Conservation (phyloP, 1,139 yeast genomes). For the Yamadazyma jaroonii region DNA sequence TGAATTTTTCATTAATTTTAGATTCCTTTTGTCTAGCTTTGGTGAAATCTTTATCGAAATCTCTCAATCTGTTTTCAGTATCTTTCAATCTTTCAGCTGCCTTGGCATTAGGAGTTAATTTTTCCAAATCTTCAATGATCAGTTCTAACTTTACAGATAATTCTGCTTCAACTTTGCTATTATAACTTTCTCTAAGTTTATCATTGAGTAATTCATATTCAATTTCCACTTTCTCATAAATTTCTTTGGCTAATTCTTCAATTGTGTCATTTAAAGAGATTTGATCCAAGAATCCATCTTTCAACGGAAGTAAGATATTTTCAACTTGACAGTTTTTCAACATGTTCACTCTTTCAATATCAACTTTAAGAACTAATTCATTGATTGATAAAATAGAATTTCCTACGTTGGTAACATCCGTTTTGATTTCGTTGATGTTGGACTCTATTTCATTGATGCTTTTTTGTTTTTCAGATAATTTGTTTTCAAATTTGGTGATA, state of each 20-base stretch:
- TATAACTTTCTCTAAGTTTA: conserved; percentile 38
- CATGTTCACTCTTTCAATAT: conserved; percentile 57
- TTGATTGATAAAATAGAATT: conserved; percentile 41
- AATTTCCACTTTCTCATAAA: conserved; percentile 46
- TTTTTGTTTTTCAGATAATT: conserved; percentile 26
- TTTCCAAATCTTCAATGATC: conserved; percentile 48
- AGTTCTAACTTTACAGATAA: conserved; percentile 35
- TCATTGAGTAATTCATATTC: conserved; percentile 55
- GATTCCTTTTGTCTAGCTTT: conserved; percentile 62
- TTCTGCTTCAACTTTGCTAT: conserved; percentile 44
- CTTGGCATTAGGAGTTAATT: conserved; percentile 73
- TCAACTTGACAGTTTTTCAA: conserved; percentile 77
- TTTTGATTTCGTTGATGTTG: conserved; percentile 32
- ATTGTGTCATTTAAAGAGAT: conserved; percentile 44
- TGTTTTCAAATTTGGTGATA: conserved; percentile 21
- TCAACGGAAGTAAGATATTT: conserved; percentile 62
- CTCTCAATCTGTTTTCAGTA: conserved; percentile 59
- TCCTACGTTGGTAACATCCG: conserved; percentile 24
- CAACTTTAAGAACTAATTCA: conserved; percentile 54
- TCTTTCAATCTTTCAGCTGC: conserved; percentile 77
- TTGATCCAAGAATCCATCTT: conserved; percentile 53
- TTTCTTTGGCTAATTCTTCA: conserved; percentile 37
- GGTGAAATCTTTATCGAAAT: conserved; percentile 64
- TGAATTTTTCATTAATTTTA: conserved; percentile 54
- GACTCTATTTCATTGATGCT: conserved; percentile 26